These are phyloP conservation scores for Ganoderma sinense DNA, from an alignment of 1,284 basidiomycete genomes.

Conservation along the genomic window DNA sequence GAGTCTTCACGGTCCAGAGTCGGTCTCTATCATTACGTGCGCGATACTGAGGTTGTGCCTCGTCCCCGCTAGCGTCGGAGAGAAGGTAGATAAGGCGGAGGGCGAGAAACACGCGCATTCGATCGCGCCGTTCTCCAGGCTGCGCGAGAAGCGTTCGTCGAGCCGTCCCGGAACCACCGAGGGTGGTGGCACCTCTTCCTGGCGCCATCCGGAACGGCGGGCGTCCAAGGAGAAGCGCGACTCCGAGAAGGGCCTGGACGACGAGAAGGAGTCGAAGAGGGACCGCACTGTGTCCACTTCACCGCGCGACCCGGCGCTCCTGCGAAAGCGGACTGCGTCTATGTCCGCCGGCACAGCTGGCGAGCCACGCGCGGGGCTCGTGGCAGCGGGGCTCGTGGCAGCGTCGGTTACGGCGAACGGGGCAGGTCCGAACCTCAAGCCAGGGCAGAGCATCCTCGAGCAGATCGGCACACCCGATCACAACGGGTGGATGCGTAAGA, in stretches of 20 bases:
- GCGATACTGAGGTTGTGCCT: conserved; percentile 14
- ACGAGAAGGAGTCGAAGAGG: conserved; percentile 28
- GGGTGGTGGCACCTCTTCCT: conserved; percentile 29
- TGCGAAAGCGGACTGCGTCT: conserved; percentile 62
- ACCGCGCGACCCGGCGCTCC: conserved; percentile 38
- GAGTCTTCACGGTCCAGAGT: conserved; percentile 32
- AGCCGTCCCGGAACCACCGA: conserved; percentile 48
- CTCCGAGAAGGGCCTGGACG: conserved; percentile 20
- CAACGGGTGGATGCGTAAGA: conserved; percentile 95
- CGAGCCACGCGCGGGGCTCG: not conserved
- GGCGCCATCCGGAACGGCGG: conserved; percentile 25
- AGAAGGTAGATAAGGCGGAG: conserved; percentile 38
- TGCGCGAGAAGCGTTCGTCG: conserved; percentile 44
- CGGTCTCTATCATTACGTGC: not conserved
- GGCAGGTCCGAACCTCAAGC: conserved; percentile 53
- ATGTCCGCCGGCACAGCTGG: conserved; percentile 10
- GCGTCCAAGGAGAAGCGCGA: conserved; percentile 15
- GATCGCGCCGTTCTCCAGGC: conserved; percentile 56
- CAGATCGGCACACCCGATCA: conserved; percentile 92
- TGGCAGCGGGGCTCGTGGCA: not conserved
- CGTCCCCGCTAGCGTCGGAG: conserved; percentile 25
- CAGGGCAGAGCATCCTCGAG: conserved; percentile 78
- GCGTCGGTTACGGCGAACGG: conserved; percentile 13
- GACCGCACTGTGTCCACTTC: conserved; percentile 26
- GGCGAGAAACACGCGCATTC: conserved; percentile 36